These are phyloP conservation scores for Coprinopsis sp. DNA, from an alignment of 768 basidiomycete genomes.

Conservation along the genomic window DNA sequence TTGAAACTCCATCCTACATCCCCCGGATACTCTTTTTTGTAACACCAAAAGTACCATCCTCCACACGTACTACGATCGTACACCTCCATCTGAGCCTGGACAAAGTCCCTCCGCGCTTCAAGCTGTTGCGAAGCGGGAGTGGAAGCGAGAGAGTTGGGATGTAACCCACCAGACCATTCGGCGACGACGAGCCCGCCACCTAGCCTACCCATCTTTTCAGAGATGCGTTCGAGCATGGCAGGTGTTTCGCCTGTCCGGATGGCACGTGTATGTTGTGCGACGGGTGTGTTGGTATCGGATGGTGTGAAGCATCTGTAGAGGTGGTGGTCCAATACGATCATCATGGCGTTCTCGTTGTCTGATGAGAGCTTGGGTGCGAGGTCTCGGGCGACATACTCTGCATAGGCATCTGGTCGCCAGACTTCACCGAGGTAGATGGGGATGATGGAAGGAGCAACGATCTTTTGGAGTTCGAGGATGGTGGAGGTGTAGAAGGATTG, in stretches of 20 bases:
- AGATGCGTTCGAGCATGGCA: constrained; percentile 30
- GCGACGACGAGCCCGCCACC: constrained; percentile 56
- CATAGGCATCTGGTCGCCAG: constrained; percentile 67
- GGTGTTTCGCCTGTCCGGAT: constrained; percentile 39
- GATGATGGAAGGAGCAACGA: constrained; percentile 58
- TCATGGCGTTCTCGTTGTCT: constrained; percentile 17
- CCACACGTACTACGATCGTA: constrained; percentile 58
- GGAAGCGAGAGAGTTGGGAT: constrained; percentile 62
- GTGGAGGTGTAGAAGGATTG: constrained; percentile 60
- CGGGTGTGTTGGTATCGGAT: constrained; percentile 50
- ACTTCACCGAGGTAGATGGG: constrained; percentile 75
- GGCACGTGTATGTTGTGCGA: constrained; percentile 46
- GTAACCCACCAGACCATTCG: constrained; percentile 77
- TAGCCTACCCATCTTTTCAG: constrained; percentile 29
- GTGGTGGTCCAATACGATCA: constrained; percentile 67
- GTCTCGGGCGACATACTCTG: constrained; percentile 44
- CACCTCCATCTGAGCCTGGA: constrained; percentile 61
- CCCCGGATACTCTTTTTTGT: constrained; percentile 59
- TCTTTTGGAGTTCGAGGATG: constrained; percentile 45
- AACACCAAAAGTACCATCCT: constrained; percentile 85
- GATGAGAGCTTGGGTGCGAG: not conserved
- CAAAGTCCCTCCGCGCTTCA: constrained; percentile 42
- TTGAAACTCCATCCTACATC: constrained; percentile 74
- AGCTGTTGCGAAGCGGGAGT: constrained; percentile 21
- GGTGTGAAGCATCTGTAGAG: constrained; percentile 77